These are phyloP conservation scores for Penicillium italicum DNA, from an alignment of 2,329 filamentous ascomycete genomes.

Conservation along the genomic window DNA sequence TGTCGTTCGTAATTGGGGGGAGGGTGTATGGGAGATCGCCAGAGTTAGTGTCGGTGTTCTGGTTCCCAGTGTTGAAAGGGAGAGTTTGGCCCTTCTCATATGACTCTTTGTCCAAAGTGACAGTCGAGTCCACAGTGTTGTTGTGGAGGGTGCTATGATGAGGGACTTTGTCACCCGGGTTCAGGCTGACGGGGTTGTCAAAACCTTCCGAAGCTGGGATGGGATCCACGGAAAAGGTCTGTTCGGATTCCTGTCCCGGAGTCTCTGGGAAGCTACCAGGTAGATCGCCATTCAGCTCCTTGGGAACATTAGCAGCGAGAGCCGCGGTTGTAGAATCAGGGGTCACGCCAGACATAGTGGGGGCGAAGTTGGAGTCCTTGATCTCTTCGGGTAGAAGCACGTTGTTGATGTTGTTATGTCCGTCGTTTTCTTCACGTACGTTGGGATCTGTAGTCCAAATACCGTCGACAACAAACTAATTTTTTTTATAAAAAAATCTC, in stretches of 20 bases:
- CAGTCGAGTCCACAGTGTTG: constrained; percentile 66
- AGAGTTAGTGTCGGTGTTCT: constrained; percentile 31
- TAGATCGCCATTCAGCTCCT: constrained; percentile 49
- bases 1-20: constrained; percentile 56
- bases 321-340: constrained; percentile 69
- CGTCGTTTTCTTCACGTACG: constrained; percentile 77
- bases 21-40: constrained; percentile 46
- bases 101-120: constrained; percentile 71
- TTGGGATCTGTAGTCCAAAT: constrained; percentile 81
- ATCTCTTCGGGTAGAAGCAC: constrained; percentile 75
- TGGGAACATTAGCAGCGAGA: constrained; percentile 54
- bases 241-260: constrained; percentile 52
- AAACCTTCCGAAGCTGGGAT: constrained; percentile 56
- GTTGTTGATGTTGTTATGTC: constrained; percentile 86
- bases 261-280: constrained; percentile 73
- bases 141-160: constrained; percentile 59
- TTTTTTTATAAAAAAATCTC: not conserved
- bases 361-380: constrained; percentile 23
- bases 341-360: constrained; percentile 58
- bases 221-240: constrained; percentile 50
- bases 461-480: constrained; percentile 90
- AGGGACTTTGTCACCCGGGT: constrained; percentile 77
- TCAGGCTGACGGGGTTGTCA: constrained; percentile 76
- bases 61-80: constrained; percentile 43
- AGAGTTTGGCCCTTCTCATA: constrained; percentile 71